Evolutionary conservation across 768 basidiomycete genomes (phyloP), one percentile per base, ranked within the genome.

Genomic region (Exsudoporus frostii): DNA sequence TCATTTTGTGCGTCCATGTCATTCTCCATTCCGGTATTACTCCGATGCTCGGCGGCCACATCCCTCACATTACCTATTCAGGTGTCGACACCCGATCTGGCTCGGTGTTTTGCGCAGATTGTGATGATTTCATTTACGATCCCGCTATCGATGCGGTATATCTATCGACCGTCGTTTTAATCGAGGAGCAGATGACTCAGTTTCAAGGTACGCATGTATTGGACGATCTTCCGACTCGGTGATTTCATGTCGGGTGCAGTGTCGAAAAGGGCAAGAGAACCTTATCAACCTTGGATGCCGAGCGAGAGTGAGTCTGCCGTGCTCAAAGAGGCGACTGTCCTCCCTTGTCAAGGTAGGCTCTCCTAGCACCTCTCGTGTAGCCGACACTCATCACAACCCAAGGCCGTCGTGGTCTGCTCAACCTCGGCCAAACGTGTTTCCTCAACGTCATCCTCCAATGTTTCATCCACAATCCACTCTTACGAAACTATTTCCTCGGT

Each of bases 351-450:
- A 78, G 86, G 92, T 86, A 50, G 5, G 33, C 33, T 39, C 25
- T 22, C 27, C 2, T 14, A 5, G 17, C 10, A 10, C 33, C 25
- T 7, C 17, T 2, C n/a, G 36, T 33, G 15, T 5, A 15, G 20
- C 10, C 7, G 3, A 33, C 15, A 32, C 52, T 51, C 24, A 61
- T 20, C 37, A 36, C 34, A 32, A 41, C 48, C 39, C 38, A 5
- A 91, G 91, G 85, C 47, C 83, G 90, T n/a, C 78, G 90, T 52
- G 92, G 93, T 0, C 76, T 96, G 4, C 73, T 92, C 39, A 95
- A 96, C 68, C 81, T 96, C 0, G 92, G 92, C 2, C 87, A 93
- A 67, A 98, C 94, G 0, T 98, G 96, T 65, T 98, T 93, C 73
- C 79, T 98, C 61, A 96, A 92, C 58, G 92, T 88, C 47, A 84